A percentile compares a stretch with the other conserved stretches of the same genome.
These are phyloP conservation scores for Paramecium caudatum DNA, from an alignment of 73 alveolate genomes.

Conservation along the genomic window DNA sequence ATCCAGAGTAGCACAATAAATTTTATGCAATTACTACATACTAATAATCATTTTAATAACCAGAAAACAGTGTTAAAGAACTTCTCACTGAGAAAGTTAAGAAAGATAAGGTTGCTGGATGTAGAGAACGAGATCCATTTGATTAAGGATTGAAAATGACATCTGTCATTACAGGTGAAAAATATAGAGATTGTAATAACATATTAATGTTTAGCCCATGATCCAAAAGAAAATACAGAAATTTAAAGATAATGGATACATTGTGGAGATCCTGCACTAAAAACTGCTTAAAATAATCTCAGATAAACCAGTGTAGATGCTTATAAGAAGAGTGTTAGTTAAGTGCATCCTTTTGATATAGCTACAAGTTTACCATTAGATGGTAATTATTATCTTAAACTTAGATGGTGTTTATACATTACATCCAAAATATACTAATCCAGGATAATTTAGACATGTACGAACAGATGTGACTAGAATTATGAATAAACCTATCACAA, in stretches of 20 bases:
- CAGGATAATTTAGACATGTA: constrained; percentile 63
- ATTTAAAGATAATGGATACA: constrained; percentile 40
- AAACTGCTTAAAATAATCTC: constrained; percentile 23
- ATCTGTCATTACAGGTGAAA: constrained; percentile 52
- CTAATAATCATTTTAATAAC: constrained; percentile 46
- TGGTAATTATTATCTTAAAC: not conserved
- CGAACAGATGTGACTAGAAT: constrained; percentile 55
- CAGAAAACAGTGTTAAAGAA: constrained; percentile 30
- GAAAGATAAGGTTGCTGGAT: constrained; percentile 3
- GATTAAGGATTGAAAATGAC: constrained; percentile 58
- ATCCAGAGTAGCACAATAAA: constrained; percentile 67
- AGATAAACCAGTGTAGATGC: not conserved
- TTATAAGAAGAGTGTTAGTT: constrained; percentile 22
- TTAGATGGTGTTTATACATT: constrained; percentile 52
- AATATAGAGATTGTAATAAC: constrained; percentile 30
- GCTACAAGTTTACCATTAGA: constrained; percentile 61
- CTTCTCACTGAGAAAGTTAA: not conserved
- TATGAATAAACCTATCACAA: constrained; percentile 63
- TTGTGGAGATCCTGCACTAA: constrained; percentile 60
- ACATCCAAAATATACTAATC: constrained; percentile 55
- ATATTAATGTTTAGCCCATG: not conserved
- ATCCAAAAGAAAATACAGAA: constrained; percentile 56
- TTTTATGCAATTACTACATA: constrained; percentile 65
- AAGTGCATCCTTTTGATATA: constrained; percentile 48
- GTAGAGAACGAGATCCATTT: constrained; percentile 65